A percentile compares a stretch with the other conserved stretches of the same genome.
phyloP scores from a whole-genome alignment of 441 rosid species.

The Croton setiger region DNA sequence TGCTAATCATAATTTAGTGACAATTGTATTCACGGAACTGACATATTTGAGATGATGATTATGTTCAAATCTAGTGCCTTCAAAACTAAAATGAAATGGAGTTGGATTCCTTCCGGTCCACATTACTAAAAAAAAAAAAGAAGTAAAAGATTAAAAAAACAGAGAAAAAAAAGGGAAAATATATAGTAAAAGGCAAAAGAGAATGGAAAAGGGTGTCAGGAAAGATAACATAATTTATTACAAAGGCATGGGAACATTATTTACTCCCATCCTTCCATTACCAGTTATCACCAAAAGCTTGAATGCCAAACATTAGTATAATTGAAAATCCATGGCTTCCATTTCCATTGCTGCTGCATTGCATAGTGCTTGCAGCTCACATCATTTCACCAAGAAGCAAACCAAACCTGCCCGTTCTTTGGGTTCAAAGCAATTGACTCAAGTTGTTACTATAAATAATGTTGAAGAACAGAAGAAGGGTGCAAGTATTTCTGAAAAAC shows the following conservation, averaged over 20 bases:
- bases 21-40: too few relatives aligned
- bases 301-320: not conserved
- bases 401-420: constrained; percentile 21
- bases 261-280: constrained; percentile 7
- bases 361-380: constrained; percentile 27
- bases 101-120: too few relatives aligned
- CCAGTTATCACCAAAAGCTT: not conserved
- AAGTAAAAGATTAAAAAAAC: not conserved
- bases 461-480: constrained; percentile 32
- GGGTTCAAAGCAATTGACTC: constrained; percentile 36
- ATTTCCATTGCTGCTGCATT: constrained; percentile 45
- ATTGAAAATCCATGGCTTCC: constrained; percentile 35
- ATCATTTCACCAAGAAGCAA: constrained; percentile 28
- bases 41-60: too few relatives aligned
- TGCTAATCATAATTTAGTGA: too few relatives aligned
- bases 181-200: too few relatives aligned
- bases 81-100: too few relatives aligned
- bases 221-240: constrained; percentile 37
- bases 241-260: constrained; percentile 35
- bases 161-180: constrained; percentile 5
- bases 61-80: too few relatives aligned
- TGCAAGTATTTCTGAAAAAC: constrained; percentile 16
- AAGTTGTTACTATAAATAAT: constrained; percentile 25
- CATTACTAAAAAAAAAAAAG: too few relatives aligned
- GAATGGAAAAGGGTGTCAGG: not conserved